phyloP scores from a whole-genome alignment of 768 basidiomycete species.

The Calocera cornea region DNA sequence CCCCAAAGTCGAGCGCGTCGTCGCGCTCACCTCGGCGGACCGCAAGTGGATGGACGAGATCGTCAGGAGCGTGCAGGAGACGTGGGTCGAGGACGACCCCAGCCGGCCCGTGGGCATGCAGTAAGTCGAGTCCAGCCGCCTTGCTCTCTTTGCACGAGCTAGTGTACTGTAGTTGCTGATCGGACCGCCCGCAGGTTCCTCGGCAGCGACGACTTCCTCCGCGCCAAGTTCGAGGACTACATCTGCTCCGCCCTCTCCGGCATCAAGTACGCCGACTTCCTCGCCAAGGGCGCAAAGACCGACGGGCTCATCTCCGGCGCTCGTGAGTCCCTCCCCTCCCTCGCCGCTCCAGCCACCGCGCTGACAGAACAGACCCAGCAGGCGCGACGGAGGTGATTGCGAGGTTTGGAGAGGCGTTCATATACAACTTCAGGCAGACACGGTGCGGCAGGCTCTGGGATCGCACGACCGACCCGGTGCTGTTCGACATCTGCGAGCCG shows the following conservation, averaged over 20 bases:
- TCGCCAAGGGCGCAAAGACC: constrained; percentile 48
- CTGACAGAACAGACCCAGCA: neutral
- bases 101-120: constrained; percentile 44
- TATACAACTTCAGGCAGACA: constrained; percentile 75
- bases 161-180: too few species aligned
- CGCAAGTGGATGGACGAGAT: constrained; percentile 97
- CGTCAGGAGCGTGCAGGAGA: constrained; percentile 69
- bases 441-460: constrained; percentile 87
- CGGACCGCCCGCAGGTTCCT: constrained; percentile 76
- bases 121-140: constrained; percentile 30
- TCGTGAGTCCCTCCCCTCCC: constrained; percentile 5
- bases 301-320: constrained; percentile 30
- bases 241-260: constrained; percentile 75
- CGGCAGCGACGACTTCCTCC: constrained; percentile 89
- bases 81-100: constrained; percentile 57
- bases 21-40: constrained; percentile 78
- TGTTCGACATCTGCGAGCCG: constrained; percentile 94
- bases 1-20: constrained; percentile 59
- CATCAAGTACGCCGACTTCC: constrained; percentile 80
- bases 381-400: constrained; percentile 24
- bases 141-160: too few species aligned
- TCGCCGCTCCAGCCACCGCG: neutral
- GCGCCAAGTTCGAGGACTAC: constrained; percentile 93
- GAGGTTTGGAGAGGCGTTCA: constrained; percentile 82
- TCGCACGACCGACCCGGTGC: constrained; percentile 70